phyloP scores from a whole-genome alignment of 805 yeast species.

The Candida ulmi region DNA sequence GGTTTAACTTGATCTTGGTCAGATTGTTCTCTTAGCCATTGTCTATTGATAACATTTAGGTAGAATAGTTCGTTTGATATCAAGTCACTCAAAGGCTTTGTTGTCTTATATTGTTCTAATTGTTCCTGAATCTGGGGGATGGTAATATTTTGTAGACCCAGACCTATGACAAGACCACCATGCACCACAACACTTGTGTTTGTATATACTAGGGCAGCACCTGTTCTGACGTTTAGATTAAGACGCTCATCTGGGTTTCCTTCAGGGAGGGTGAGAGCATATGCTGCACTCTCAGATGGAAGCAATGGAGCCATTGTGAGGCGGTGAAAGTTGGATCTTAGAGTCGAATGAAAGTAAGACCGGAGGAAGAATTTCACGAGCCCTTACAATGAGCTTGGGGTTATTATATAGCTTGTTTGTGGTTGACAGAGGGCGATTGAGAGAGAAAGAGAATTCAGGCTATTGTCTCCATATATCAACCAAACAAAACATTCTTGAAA shows the following conservation, averaged over 20 bases:
- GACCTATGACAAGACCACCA: constrained; percentile 64
- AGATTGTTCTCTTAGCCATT: constrained; percentile 44
- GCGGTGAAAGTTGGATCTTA: neutral
- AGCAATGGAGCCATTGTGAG: constrained; percentile 53
- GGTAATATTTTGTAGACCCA: constrained; percentile 21
- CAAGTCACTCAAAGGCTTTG: constrained; percentile 5
- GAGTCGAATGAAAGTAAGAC: too few relatives aligned
- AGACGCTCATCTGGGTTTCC: constrained; percentile 42
- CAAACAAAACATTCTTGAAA: too few relatives aligned
- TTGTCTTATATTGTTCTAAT: constrained; percentile 4
- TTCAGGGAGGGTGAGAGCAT: constrained; percentile 51
- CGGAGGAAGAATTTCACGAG: too few relatives aligned
- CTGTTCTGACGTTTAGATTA: constrained; percentile 58
- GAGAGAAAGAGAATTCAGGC: too few relatives aligned
- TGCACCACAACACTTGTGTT: constrained; percentile 57
- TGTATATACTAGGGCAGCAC: constrained; percentile 53
- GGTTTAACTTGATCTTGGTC: constrained; percentile 10
- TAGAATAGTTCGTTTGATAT: constrained; percentile 61
- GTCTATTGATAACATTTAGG: constrained; percentile 51
- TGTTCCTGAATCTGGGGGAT: constrained; percentile 10
- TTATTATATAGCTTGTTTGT: too few relatives aligned
- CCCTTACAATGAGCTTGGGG: too few relatives aligned
- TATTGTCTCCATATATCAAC: too few relatives aligned
- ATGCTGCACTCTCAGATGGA: constrained; percentile 60
- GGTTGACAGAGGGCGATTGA: too few relatives aligned